phyloP scores from a whole-genome alignment of 2,329 filamentous ascomycete genomes.

The Setomelanomma holmii region DNA sequence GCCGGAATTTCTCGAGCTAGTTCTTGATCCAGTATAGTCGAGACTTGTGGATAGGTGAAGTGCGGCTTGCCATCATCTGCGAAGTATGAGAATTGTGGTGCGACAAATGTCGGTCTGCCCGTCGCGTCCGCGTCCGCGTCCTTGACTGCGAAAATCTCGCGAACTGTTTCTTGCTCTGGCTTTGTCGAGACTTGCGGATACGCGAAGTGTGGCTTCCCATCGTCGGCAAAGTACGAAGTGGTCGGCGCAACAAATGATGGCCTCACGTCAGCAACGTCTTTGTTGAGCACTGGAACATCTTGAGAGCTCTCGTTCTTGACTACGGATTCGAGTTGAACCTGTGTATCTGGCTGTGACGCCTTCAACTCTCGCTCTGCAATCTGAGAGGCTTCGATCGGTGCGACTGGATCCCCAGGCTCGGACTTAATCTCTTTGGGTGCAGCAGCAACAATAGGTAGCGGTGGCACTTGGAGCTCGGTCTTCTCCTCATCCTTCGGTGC shows the following conservation, averaged over 20 bases:
- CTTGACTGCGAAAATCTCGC: too few species aligned
- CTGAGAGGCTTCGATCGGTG: neutral
- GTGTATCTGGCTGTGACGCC: neutral
- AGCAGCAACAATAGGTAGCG: neutral
- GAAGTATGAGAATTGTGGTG: conserved; percentile 9
- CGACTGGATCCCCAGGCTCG: neutral
- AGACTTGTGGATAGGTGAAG: conserved; percentile 4
- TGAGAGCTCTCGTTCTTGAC: neutral
- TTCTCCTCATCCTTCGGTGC: conserved; percentile 11
- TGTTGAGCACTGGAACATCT: neutral
- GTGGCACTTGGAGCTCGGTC: conserved; percentile 4
- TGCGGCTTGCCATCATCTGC: conserved; percentile 11
- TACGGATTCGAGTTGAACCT: too few species aligned
- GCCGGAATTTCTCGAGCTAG: neutral
- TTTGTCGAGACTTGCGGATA: neutral
- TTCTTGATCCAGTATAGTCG: neutral
- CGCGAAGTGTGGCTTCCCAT: conserved; percentile 1
- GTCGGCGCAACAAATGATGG: neutral
- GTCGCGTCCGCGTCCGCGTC: too few species aligned
- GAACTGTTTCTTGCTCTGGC: too few species aligned
- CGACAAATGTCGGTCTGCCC: neutral
- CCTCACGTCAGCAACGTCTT: neutral
- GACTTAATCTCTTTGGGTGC: neutral
- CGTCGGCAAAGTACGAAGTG: neutral
- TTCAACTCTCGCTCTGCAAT: neutral